Evolutionary conservation across 179 eudicot species (phyloP), one percentile per base, ranked within the genome.

Genomic region (Spinacia oleracea): DNA sequence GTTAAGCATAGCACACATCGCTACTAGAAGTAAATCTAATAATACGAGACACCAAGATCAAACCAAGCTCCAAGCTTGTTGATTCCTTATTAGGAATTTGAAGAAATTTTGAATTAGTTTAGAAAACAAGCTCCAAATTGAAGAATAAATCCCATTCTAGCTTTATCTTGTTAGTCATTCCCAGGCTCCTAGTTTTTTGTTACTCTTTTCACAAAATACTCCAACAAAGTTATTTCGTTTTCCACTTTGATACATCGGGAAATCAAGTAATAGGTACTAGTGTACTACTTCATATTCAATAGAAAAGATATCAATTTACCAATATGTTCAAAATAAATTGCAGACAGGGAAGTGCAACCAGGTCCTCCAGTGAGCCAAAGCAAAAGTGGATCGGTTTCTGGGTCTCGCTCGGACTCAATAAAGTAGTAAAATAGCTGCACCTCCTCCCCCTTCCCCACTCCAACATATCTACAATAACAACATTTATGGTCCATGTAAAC

Each of bases 361-460:
- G 90, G 88, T 35, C 90, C 90, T 76, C 88, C 90, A 4, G 88
- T 85, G 35, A 85, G 82, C 90, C 88, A 87, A 21, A 87, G 75
- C 68, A 87, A 40, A 31, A 87, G 78, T 23, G 90, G 90, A 43
- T 83, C 88, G n/a, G 75, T 60, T 62, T 73, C 45, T 4, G 87
- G 86, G 60, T 83, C 75, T 31, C 66, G 73, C 27, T 87, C 82
- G 0, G 90, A 87, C 76, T 81, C 79, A 23, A 85, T 76, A 45
- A 87, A 85, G 80, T 87, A 87, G 69, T 87, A 87, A 48, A 87
- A 87, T 9, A 87, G 70, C 73, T 87, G 89, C 12, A 83, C 88
- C 71, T 87, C 86, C 56, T 87, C 75, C 65, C 78, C 83, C 42
- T 51, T 51, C 29, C 65, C 89, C 72, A 87, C 89, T 46, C 88